These are phyloP conservation scores for Cajanus cajan DNA, from an alignment of 306 rosid species.

Conservation along the genomic window DNA sequence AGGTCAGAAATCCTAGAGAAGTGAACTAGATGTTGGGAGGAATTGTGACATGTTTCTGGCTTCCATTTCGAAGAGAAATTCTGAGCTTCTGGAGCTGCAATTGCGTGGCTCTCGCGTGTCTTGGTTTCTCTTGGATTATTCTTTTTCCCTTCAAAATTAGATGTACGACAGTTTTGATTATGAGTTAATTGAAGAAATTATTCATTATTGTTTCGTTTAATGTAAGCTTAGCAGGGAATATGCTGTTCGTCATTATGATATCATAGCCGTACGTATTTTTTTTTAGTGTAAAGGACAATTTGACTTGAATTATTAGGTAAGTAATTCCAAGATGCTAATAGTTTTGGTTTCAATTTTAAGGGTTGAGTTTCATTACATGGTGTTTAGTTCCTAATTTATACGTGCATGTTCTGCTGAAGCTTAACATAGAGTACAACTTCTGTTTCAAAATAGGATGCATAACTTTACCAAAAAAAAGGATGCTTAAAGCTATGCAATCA, in stretches of 20 bases:
- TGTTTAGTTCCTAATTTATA: background rate
- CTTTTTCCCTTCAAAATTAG: conserved; percentile 5
- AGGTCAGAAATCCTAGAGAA: conserved; percentile 41
- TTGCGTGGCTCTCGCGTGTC: conserved; percentile 10
- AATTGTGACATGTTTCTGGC: conserved; percentile 31
- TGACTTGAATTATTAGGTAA: background rate
- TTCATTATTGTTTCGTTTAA: background rate
- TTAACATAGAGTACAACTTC: too few species aligned
- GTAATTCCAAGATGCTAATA: background rate
- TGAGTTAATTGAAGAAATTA: conserved; percentile 28
- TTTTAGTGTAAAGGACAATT: background rate
- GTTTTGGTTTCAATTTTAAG: background rate
- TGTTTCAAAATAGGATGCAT: too few species aligned
- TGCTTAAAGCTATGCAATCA: too few species aligned
- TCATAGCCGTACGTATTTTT: background rate
- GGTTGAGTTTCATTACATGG: background rate
- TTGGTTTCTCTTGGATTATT: conserved; percentile 11
- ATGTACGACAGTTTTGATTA: conserved; percentile 28
- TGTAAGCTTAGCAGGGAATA: background rate
- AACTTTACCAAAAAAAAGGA: too few species aligned
- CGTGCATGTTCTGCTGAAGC: background rate
- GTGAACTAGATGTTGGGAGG: conserved; percentile 33
- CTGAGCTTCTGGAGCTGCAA: conserved; percentile 37
- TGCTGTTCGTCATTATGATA: background rate
- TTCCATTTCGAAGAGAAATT: conserved; percentile 32